Conservation (phyloP, 768 basidiomycete genomes). For the Cubamyces lactineus region DNA sequence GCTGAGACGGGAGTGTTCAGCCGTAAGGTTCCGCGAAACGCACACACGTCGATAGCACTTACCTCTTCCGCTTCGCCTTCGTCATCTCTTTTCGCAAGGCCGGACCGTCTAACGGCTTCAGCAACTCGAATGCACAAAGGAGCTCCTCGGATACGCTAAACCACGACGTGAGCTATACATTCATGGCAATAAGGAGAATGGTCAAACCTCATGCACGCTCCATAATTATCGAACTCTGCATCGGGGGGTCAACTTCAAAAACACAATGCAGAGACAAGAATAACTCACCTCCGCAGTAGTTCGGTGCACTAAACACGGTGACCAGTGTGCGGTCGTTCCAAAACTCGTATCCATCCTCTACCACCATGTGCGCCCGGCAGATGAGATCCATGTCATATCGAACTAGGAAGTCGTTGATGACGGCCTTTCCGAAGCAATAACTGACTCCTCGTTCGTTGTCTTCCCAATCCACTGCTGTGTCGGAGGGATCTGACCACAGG, state of each 20-base stretch:
- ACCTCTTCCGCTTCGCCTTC: constrained; percentile 98
- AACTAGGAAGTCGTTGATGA: constrained; percentile 94
- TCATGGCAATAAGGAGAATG: background rate
- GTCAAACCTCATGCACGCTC: constrained; percentile 87
- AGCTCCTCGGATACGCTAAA: constrained; percentile 93
- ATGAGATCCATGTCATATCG: constrained; percentile 99
- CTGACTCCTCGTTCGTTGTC: constrained; percentile 99
- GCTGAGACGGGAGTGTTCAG: constrained; percentile 16
- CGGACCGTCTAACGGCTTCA: constrained; percentile 94
- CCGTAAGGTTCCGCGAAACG: background rate
- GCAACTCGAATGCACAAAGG: constrained; percentile 94
- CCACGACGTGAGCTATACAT: background rate
- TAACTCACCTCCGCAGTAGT: constrained; percentile 89
- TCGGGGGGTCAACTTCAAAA: constrained; percentile 2
- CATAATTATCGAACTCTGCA: constrained; percentile 92
- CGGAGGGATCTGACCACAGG: constrained; percentile 97
- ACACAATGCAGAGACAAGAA: constrained; percentile 15
- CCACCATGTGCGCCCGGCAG: constrained; percentile 99
- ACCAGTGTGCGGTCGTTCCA: constrained; percentile 99
- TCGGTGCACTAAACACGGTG: constrained; percentile 98
- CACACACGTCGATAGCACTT: constrained; percentile 24
- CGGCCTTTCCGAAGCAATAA: constrained; percentile 97
- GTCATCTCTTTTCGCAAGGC: constrained; percentile 98
- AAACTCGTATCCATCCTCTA: constrained; percentile 99
- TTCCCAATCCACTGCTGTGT: constrained; percentile 98